A percentile compares a stretch with the other conserved stretches of the same genome.
These are phyloP conservation scores for Guyanaporus albipodus DNA, from an alignment of 768 basidiomycete species.

Conservation along the genomic window DNA sequence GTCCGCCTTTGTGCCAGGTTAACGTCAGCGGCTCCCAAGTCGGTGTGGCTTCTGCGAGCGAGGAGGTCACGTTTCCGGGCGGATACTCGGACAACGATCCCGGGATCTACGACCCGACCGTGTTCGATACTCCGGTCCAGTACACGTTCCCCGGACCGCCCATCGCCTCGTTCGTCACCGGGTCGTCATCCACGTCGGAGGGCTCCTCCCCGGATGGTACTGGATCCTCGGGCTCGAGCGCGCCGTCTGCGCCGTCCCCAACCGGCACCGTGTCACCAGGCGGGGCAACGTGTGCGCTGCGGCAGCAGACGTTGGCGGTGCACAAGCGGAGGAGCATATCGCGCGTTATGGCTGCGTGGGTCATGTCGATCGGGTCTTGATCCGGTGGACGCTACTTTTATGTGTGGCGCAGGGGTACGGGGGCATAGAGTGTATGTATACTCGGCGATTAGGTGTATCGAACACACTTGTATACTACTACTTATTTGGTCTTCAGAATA, in stretches of 20 bases:
- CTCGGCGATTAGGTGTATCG: no score
- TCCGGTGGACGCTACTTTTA: neutral
- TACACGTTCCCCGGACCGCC: conserved; percentile 54
- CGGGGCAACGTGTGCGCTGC: conserved; percentile 12
- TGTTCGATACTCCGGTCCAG: conserved; percentile 31
- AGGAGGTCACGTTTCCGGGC: conserved; percentile 67
- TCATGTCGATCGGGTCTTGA: conserved; percentile 16
- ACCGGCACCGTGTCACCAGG: neutral
- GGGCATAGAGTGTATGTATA: no score
- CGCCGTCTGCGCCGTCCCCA: conserved; percentile 7
- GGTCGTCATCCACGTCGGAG: no score
- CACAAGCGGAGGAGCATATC: conserved; percentile 15
- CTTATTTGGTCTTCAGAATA: no score
- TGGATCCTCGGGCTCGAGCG: neutral
- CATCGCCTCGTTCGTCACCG: conserved; percentile 43
- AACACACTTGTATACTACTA: no score
- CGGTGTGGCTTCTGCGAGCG: conserved; percentile 41
- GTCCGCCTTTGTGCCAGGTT: no score
- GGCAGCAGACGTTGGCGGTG: conserved; percentile 19
- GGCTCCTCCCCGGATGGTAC: no score
- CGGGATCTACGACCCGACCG: conserved; percentile 57
- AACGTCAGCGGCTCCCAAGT: conserved; percentile 51
- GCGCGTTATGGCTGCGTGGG: conserved; percentile 18
- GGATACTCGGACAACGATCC: conserved; percentile 69
- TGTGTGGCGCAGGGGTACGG: no score